Percentiles rank a stretch among this genome's conserved stretches.
phyloP scores from a whole-genome alignment of 495 filamentous ascomycete species.

The Niebla homalea region DNA sequence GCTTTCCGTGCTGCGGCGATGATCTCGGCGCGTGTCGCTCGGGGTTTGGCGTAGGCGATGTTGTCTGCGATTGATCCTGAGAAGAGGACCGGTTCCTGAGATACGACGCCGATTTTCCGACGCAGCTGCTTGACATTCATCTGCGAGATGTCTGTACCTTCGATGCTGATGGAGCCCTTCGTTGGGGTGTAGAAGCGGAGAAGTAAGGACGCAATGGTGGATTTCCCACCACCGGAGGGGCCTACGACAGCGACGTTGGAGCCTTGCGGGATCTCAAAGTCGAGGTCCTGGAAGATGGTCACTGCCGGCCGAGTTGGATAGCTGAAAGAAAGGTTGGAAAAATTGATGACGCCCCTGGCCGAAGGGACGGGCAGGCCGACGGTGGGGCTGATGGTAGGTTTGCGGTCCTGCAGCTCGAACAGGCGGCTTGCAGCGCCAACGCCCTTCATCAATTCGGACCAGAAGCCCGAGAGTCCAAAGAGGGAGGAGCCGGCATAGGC shows the following conservation, averaged over 20 bases:
- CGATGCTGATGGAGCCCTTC: slow-evolving; percentile 63
- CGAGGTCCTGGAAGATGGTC: slow-evolving; percentile 73
- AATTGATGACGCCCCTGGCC: slow-evolving; percentile 75
- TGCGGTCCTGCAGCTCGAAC: slow-evolving; percentile 90
- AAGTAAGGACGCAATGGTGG: slow-evolving; percentile 77
- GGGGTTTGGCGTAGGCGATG: slow-evolving; percentile 81
- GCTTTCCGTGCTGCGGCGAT: slow-evolving; percentile 77
- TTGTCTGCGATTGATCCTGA: slow-evolving; percentile 94
- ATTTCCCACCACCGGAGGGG: slow-evolving; percentile 88
- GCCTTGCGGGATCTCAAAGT: slow-evolving; percentile 83
- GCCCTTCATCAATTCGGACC: slow-evolving; percentile 97
- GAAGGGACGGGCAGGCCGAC: slow-evolving; percentile 62
- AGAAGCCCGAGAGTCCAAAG: slow-evolving; percentile 88
- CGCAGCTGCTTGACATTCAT: slow-evolving; percentile 95
- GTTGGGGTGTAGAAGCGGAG: slow-evolving; percentile 84
- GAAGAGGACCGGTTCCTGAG: slow-evolving; percentile 92
- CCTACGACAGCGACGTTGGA: slow-evolving; percentile 94
- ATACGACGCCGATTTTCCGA: slow-evolving; percentile 84
- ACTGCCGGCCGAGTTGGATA: slow-evolving; percentile 89
- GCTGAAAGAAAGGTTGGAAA: slow-evolving; percentile 71
- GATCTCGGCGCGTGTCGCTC: slow-evolving; percentile 67
- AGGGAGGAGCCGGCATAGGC: slow-evolving; percentile 84
- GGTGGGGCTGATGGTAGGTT: slow-evolving; percentile 74
- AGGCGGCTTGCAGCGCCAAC: slow-evolving; percentile 89
- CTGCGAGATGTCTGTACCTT: slow-evolving; percentile 65